A percentile compares a stretch with the other conserved stretches of the same genome.
These are phyloP conservation scores for Kernera saxatilis DNA, from an alignment of 345 rosid genomes.

Conservation along the genomic window DNA sequence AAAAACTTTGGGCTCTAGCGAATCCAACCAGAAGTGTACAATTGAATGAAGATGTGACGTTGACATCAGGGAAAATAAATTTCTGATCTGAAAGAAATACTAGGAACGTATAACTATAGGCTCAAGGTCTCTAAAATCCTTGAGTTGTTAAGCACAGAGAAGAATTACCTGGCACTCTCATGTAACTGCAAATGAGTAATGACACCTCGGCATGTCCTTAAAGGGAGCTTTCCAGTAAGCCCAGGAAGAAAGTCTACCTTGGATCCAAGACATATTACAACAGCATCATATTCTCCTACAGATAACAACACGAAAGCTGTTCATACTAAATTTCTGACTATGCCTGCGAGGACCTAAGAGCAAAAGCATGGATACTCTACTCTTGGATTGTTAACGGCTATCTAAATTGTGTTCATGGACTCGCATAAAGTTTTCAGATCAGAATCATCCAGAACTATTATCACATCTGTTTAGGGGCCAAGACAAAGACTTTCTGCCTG, in stretches of 20 bases:
- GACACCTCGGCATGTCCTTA: slow-evolving; percentile 88
- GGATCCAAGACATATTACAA: slow-evolving; percentile 78
- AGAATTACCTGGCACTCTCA: slow-evolving; percentile 38
- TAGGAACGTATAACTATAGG: background rate
- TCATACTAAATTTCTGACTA: background rate
- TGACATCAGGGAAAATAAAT: background rate
- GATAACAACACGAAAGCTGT: background rate
- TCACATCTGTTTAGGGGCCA: background rate
- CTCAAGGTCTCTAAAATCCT: background rate
- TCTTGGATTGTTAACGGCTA: background rate
- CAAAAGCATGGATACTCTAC: background rate
- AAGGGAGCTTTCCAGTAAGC: slow-evolving; percentile 77
- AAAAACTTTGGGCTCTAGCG: background rate
- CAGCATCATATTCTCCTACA: slow-evolving; percentile 71
- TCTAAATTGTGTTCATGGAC: background rate
- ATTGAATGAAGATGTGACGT: background rate
- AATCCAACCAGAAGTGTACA: background rate
- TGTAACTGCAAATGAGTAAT: slow-evolving; percentile 63
- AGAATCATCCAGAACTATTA: background rate
- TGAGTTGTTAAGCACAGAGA: background rate
- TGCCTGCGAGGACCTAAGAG: background rate
- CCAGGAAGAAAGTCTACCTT: slow-evolving; percentile 63
- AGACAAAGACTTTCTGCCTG: background rate
- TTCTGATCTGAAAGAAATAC: background rate
- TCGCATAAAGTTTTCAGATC: background rate